Evolutionary conservation across 1,284 basidiomycete genomes (phyloP), one percentile per base, ranked within the genome.

Genomic region (Boletus mariae): DNA sequence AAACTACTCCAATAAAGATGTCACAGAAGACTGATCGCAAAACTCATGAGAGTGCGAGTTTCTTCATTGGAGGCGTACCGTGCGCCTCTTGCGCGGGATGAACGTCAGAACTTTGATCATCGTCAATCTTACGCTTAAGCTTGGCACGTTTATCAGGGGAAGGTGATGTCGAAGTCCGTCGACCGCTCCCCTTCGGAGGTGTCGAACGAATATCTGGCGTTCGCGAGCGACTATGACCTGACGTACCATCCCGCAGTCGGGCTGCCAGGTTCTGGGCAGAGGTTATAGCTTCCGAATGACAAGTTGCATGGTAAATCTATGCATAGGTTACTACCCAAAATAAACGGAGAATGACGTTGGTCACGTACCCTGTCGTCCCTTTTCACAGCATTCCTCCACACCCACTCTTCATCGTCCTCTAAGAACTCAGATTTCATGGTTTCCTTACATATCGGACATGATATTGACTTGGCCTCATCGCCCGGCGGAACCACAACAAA

Each of bases 321-420:
- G 38, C 12, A 38, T 43, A 37, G 10, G 40, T 54, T 17, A 55
- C 34, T 17, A 40, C 47, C 41, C 34, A 13, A 45, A 34, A 28
- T 7, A 9, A 32, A 38, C 20, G 9, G 12, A 46, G 23, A 57
- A 54, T 47, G 54, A 43, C 31, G 3, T 12, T 17, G 42, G 46
- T 44, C 41, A 76, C 89, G 57, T 71, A 93, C 92, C 75, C 80
- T 82, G 52, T 88, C 88, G 57, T 94, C 90, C 53, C 87, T 85
- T 67, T 80, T 82, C 25, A 94, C 77, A 0, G 95, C 94, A 67
- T 99, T 98, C 64, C 81, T 82, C 93, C 94, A 99, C 17, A 98
- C 89, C 95, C 96, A 99, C 62, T 98, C 97, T 74, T 99, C 97
- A 58, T 97, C 94, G 52, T 98, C 95, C 68, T 99, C 94, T 54